Evolutionary conservation across 306 rosid species (phyloP).

Genomic region (Vigna nakashimae): DNA sequence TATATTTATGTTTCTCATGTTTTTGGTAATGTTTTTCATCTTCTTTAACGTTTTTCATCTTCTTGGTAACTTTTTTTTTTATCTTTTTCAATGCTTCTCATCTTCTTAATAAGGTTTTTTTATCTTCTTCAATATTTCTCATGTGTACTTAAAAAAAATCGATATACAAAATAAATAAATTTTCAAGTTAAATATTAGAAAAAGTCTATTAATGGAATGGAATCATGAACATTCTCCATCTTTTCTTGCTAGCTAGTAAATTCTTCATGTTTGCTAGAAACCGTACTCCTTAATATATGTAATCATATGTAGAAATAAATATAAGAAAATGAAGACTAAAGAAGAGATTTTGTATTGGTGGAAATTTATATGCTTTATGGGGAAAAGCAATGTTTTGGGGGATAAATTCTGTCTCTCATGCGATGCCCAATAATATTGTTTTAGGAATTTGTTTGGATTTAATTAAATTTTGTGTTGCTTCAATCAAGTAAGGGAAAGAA

Average conservation of each 20-base stretch:
- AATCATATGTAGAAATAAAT: neutral
- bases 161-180: neutral
- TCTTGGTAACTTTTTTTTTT: no score
- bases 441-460: constrained; percentile 24
- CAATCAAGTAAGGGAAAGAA: constrained; percentile 32
- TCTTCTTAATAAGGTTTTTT: no score
- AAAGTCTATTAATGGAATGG: constrained; percentile 38
- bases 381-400: constrained; percentile 33
- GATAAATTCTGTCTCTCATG: constrained; percentile 54
- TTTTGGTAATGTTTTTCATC: no score
- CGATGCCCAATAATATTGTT: constrained; percentile 50
- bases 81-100: no score
- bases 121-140: no score
- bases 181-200: neutral
- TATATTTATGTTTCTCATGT: no score
- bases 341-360: neutral
- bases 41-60: no score
- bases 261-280: no score
- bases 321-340: no score
- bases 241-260: neutral
- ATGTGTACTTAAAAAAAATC: neutral
- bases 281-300: no score
- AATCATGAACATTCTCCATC: constrained; percentile 32
- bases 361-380: constrained; percentile 26
- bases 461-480: neutral